These are phyloP conservation scores for Cercophora samala DNA, from an alignment of 495 filamentous ascomycete genomes.

Conservation along the genomic window DNA sequence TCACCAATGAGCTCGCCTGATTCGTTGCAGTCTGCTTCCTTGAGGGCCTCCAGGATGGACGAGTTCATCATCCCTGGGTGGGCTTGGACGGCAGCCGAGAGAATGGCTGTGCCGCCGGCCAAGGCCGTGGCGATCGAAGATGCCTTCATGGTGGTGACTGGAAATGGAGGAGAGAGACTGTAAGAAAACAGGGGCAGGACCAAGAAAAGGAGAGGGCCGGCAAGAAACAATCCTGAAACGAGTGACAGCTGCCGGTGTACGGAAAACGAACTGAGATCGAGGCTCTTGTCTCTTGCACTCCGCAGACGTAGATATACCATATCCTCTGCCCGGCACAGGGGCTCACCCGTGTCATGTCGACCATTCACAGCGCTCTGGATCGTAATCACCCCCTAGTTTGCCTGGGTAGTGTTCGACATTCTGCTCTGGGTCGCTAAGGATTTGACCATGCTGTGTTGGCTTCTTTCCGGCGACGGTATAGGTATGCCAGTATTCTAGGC, in stretches of 20 bases:
- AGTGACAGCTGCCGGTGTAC: neutral
- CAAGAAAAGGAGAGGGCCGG: no score
- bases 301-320: neutral
- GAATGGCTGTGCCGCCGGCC: neutral
- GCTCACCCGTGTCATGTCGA: neutral
- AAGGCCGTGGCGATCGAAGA: neutral
- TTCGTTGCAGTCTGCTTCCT: slow-evolving; percentile 17
- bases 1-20: slow-evolving; percentile 38
- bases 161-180: neutral
- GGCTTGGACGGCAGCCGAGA: slow-evolving; percentile 15
- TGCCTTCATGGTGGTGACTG: slow-evolving; percentile 1
- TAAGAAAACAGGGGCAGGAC: neutral
- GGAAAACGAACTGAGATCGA: neutral
- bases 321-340: neutral
- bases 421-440: neutral
- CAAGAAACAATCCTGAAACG: neutral
- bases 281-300: neutral
- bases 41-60: neutral
- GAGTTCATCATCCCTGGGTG: slow-evolving; percentile 31
- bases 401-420: neutral
- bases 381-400: neutral
- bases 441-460: neutral
- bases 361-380: neutral
- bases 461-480: neutral
- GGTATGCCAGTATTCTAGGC: neutral